These are phyloP conservation scores for Rozella allomycis DNA, from an alignment of 371 early-diverging fungal species.

Conservation along the genomic window DNA sequence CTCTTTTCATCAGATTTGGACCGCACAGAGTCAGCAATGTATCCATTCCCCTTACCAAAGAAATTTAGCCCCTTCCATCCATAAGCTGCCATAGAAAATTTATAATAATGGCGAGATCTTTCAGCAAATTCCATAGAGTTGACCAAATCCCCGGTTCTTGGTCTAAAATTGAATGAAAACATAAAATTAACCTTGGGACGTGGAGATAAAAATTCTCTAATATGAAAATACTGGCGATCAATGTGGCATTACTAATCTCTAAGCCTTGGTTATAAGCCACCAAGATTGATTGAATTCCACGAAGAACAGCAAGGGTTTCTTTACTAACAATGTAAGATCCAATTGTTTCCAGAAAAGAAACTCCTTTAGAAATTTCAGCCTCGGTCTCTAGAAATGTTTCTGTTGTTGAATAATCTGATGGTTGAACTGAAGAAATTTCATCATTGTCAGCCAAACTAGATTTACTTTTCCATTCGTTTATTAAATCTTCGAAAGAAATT, in stretches of 20 bases:
- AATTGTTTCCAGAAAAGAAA: conserved; percentile 8
- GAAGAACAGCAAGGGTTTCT: conserved; percentile 37
- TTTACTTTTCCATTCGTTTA: too few relatives aligned
- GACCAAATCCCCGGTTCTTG: conserved; percentile 1
- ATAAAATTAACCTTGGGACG: background rate
- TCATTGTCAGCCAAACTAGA: too few relatives aligned
- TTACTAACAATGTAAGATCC: conserved; percentile 19
- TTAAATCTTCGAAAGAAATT: too few relatives aligned
- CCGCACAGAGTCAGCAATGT: conserved; percentile 36
- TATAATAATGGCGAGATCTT: conserved; percentile 10
- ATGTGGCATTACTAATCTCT: conserved; percentile 45
- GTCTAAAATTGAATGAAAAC: background rate
- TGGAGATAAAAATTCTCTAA: conserved; percentile 34
- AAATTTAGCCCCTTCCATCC: conserved; percentile 65
- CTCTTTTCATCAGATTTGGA: conserved; percentile 42
- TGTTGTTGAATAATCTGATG: too few relatives aligned
- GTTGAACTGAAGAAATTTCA: too few relatives aligned
- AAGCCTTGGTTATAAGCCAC: conserved; percentile 59
- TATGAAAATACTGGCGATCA: conserved; percentile 42
- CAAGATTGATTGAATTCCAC: conserved; percentile 35
- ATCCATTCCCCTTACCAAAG: conserved; percentile 47
- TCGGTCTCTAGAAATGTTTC: too few relatives aligned
- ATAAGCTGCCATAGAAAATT: conserved; percentile 27
- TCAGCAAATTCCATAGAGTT: conserved; percentile 4
- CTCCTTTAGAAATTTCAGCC: too few relatives aligned